phyloP scores from a whole-genome alignment of 352 stramenopile species.

The Phytophthora citricola region DNA sequence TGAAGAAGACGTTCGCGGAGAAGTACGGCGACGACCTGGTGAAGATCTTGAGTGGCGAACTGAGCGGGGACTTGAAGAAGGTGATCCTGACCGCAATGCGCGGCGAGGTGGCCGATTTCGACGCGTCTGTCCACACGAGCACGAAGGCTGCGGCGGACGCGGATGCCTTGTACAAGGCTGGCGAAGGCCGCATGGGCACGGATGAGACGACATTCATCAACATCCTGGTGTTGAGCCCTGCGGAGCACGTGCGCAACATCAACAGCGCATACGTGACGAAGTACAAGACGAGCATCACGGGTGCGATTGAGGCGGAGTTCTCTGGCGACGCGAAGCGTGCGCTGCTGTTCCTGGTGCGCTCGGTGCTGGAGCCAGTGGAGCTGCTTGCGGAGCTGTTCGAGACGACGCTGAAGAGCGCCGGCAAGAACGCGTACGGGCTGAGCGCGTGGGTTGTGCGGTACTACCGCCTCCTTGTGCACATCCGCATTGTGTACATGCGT shows the following conservation, averaged over 20 bases:
- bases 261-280: too few relatives aligned
- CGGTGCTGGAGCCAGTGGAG: conserved; percentile 37
- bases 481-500: conserved; percentile 55
- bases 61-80: conserved; percentile 69
- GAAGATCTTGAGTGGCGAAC: conserved; percentile 48
- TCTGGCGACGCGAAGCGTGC: conserved; percentile 43
- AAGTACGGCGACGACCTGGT: conserved; percentile 61
- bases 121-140: conserved; percentile 60
- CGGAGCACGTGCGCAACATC: too few relatives aligned
- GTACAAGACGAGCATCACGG: neutral
- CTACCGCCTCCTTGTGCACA: conserved; percentile 1
- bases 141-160: conserved; percentile 57
- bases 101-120: conserved; percentile 44
- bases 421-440: conserved; percentile 12
- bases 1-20: conserved; percentile 79
- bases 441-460: too few relatives aligned
- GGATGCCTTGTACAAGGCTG: conserved; percentile 66
- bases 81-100: conserved; percentile 58
- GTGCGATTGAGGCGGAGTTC: conserved; percentile 64
- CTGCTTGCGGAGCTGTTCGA: conserved; percentile 20
- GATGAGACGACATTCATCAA: too few relatives aligned
- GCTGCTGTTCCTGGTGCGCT: conserved; percentile 45
- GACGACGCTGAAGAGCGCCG: conserved; percentile 47
- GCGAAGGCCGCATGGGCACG: conserved; percentile 38
- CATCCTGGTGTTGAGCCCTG: too few relatives aligned